Percentiles rank a stretch among this genome's conserved stretches.
Conservation (phyloP, 805 yeast species). For the Saturnispora sanitii region DNA sequence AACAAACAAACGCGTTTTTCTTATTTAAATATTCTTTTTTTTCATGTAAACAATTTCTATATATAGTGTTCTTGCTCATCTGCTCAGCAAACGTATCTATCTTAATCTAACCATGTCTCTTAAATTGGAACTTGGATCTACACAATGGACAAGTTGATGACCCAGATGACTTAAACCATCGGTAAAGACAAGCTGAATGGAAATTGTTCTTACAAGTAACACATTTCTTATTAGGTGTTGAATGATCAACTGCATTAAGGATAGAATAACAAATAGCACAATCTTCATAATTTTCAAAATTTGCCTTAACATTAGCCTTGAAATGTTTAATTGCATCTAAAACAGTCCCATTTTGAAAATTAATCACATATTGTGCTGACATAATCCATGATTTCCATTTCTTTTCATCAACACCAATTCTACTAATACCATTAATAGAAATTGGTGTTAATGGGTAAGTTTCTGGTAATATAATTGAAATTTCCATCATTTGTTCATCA, state of each 20-base stretch:
- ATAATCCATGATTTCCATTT: conserved; percentile 94
- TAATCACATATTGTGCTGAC: conserved; percentile 77
- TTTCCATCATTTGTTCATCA: conserved; percentile 81
- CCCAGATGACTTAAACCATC: conserved; percentile 95
- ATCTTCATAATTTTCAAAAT: conserved; percentile 90
- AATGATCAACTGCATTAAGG: conserved; percentile 74
- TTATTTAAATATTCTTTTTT: neutral
- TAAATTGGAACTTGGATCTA: conserved; percentile 37
- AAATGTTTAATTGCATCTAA: conserved; percentile 58
- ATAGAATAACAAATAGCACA: conserved; percentile 96
- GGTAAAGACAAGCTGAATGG: conserved; percentile 91
- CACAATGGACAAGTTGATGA: conserved; percentile 92
- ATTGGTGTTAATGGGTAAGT: conserved; percentile 74
- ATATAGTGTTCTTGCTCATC: neutral
- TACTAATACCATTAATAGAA: conserved; percentile 61
- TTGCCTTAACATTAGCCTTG: conserved; percentile 66
- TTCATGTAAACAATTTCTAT: neutral
- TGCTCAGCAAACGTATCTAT: too few relatives aligned
- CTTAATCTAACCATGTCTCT: too few relatives aligned
- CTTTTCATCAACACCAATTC: conserved; percentile 83
- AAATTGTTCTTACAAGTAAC: conserved; percentile 86
- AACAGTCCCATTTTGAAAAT: conserved; percentile 65
- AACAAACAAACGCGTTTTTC: neutral
- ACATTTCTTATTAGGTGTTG: conserved; percentile 83
- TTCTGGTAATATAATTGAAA: conserved; percentile 62